Evolutionary conservation across 2,329 filamentous ascomycete species (phyloP).

Genomic region (Aureobasidium leucospermi): DNA sequence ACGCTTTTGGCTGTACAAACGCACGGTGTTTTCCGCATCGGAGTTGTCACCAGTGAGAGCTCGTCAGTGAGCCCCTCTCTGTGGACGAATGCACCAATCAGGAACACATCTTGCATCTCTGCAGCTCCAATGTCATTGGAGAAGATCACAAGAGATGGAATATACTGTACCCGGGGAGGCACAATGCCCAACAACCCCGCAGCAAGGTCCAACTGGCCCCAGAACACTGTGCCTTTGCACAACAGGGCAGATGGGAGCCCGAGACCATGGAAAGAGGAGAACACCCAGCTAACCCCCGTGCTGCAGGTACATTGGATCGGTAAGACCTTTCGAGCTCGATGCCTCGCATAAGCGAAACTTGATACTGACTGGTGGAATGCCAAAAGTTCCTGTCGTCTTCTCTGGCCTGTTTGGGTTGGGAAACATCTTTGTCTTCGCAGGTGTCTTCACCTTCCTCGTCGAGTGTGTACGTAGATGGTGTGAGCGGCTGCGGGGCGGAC

Average conservation of each 20-base stretch:
- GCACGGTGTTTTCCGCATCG: too few relatives aligned
- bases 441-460: slow-evolving; percentile 83
- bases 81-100: too few relatives aligned
- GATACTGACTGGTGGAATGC: slow-evolving; percentile 15
- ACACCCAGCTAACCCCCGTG: slow-evolving; percentile 12
- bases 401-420: slow-evolving; percentile 39
- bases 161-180: slow-evolving; percentile 16
- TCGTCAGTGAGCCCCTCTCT: too few relatives aligned
- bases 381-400: slow-evolving; percentile 43
- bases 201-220: neutral
- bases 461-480: slow-evolving; percentile 39
- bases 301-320: slow-evolving; percentile 45
- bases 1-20: too few relatives aligned
- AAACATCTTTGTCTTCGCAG: slow-evolving; percentile 66
- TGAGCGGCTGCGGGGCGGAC: slow-evolving; percentile 5
- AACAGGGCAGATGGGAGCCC: slow-evolving; percentile 10
- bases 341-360: slow-evolving; percentile 6
- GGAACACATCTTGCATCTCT: too few relatives aligned
- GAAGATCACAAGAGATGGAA: too few relatives aligned
- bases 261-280: slow-evolving; percentile 4
- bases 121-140: too few relatives aligned
- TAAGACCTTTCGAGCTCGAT: slow-evolving; percentile 22
- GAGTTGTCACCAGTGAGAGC: too few relatives aligned
- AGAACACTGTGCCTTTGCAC: neutral
- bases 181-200: slow-evolving; percentile 20